A percentile compares a stretch with the other conserved stretches of the same genome.
Evolutionary conservation across 441 rosid species (phyloP).

Genomic region (Breynia disticha): DNA sequence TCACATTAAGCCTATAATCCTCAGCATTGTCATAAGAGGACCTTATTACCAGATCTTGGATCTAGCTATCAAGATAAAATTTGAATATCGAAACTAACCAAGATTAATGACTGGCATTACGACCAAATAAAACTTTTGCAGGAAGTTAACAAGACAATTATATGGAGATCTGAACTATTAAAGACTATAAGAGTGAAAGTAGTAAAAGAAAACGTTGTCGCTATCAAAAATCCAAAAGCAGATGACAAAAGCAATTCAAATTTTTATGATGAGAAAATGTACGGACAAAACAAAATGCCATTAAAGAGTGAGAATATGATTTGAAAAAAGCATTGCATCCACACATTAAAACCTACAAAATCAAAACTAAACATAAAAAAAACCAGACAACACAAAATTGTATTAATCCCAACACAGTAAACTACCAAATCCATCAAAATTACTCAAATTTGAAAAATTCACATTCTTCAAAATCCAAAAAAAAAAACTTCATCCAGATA

Average conservation of each 20-base stretch:
- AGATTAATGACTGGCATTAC: neutral
- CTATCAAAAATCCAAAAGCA: conserved; percentile 3
- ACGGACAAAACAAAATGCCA: neutral
- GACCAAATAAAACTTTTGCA: neutral
- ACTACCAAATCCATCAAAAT: too few relatives aligned
- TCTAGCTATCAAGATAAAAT: neutral
- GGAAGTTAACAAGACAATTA: too few relatives aligned
- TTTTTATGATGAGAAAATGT: neutral
- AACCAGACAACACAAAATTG: too few relatives aligned
- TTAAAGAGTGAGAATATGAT: neutral
- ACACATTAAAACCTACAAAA: too few relatives aligned
- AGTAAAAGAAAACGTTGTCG: neutral
- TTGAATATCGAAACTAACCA: neutral
- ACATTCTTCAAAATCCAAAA: too few relatives aligned
- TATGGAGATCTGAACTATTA: neutral
- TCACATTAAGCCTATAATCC: neutral
- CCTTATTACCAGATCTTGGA: conserved; percentile 7
- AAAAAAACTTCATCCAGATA: too few relatives aligned
- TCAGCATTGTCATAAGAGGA: conserved; percentile 8
- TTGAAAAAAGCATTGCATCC: too few relatives aligned
- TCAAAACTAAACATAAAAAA: too few relatives aligned
- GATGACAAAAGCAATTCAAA: neutral
- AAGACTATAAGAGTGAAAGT: neutral
- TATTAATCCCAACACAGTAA: too few relatives aligned
- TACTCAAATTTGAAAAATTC: too few relatives aligned